Evolutionary conservation across 768 basidiomycete genomes (phyloP), one percentile per base, ranked within the genome.

Genomic region (Pisolithus tinctorius): DNA sequence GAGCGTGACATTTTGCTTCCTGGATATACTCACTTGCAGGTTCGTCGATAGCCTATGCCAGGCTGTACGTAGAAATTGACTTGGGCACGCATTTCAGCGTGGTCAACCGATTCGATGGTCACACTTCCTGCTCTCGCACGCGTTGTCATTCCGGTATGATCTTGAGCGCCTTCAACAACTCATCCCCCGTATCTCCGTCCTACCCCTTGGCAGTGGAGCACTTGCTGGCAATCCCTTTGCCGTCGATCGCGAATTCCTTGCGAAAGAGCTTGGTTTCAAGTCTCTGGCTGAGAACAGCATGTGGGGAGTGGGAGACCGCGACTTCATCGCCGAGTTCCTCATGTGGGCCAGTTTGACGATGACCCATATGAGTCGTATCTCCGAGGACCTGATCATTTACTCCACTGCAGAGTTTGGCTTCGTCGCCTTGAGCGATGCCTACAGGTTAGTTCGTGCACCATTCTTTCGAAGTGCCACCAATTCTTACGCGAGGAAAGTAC

Each of bases 41-140:
- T 91, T 61, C 46, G 73, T 58, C 31, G 1, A 13, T 23, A 7
- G 36, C 16, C 8, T 23, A 23, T 20, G 3, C 30, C 23, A n/a
- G 40, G 14, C 16, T 27, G 17, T 8, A 48, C 7, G 25, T 39
- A 34, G 36, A 55, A 20, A 58, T 58, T 17, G 34, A 2, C 13
- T n/a, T 20, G 47, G 10, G 27, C 26, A 9, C 30, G 4, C 34
- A 3, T 27, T 42, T 27, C 58, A 99, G 95, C 88, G 96, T 37
- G 96, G 87, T 17, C 94, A 97, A 77, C 96, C 96, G 34, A 95
- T 99, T 63, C 84, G 96, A 55, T 99, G 96, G 96, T 94, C 96
- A 0, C 96, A 99, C 70, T 81, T 96, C 48, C 77, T 99, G 42
- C 81, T 98, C 49, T 95, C 93, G 20, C 93, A 99, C 68, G 93